Evolutionary conservation across 2,329 filamentous ascomycete species (phyloP).

Genomic region (Fusarium robinianum): DNA sequence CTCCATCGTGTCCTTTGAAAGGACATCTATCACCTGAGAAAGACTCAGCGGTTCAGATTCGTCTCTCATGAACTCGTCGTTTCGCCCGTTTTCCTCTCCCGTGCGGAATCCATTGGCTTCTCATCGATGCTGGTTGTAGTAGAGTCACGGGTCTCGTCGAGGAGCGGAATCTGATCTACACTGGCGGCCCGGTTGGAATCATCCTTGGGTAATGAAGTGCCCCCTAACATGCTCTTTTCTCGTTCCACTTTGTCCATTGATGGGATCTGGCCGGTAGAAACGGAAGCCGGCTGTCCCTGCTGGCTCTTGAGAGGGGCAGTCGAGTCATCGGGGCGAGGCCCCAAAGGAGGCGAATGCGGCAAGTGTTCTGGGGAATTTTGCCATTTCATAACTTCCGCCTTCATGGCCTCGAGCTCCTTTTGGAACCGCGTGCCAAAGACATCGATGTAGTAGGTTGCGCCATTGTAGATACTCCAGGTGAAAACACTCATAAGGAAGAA

Average conservation of each 20-base stretch:
- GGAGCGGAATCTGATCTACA: conserved; percentile 61
- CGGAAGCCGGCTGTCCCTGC: conserved; percentile 20
- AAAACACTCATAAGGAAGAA: conserved; percentile 82
- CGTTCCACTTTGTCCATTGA: conserved; percentile 24
- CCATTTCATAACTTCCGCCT: conserved; percentile 87
- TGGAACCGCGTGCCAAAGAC: conserved; percentile 97
- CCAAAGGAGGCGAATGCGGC: conserved; percentile 43
- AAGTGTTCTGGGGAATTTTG: conserved; percentile 63
- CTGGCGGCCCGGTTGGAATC: conserved; percentile 34
- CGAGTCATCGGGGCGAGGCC: conserved; percentile 36
- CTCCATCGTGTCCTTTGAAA: too few species aligned
- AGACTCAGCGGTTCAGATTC: too few species aligned
- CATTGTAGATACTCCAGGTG: conserved; percentile 93
- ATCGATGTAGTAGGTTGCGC: conserved; percentile 96
- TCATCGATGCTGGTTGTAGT: conserved; percentile 50
- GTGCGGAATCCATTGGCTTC: conserved; percentile 50
- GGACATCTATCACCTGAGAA: too few species aligned
- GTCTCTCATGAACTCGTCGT: conserved; percentile 2
- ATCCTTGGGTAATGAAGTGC: conserved; percentile 21
- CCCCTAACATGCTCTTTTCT: conserved; percentile 24
- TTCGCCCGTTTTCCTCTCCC: conserved; percentile 50
- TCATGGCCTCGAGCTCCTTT: conserved; percentile 89
- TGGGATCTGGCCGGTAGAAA: conserved; percentile 19
- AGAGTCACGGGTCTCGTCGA: conserved; percentile 50
- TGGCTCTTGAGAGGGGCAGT: conserved; percentile 15